Evolutionary conservation across 2,329 filamentous ascomycete genomes (phyloP).

Genomic region (Fusarium praegraminearum): DNA sequence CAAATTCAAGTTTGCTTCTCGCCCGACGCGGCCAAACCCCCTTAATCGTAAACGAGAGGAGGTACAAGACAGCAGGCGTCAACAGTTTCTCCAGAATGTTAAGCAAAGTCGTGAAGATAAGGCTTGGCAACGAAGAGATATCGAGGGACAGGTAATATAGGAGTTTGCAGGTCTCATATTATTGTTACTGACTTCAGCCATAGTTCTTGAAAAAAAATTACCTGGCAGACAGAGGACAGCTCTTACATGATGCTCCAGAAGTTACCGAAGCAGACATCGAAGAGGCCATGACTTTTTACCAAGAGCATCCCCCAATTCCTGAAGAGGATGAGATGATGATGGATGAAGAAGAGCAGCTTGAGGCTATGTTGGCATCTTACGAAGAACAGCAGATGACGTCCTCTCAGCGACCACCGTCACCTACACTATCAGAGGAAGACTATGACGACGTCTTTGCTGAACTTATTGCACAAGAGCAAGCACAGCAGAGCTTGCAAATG

Average conservation of each 20-base stretch:
- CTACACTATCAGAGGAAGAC: constrained; percentile 65
- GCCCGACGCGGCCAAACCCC: constrained; percentile 72
- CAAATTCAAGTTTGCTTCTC: constrained; percentile 65
- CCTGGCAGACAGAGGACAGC: constrained; percentile 50
- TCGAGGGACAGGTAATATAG: constrained; percentile 64
- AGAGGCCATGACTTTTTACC: constrained; percentile 58
- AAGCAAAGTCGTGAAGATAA: constrained; percentile 70
- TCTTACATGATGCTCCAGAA: constrained; percentile 53
- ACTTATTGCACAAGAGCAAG: constrained; percentile 51
- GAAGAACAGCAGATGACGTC: constrained; percentile 48
- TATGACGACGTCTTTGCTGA: constrained; percentile 71
- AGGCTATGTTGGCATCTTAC: constrained; percentile 66
- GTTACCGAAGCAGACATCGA: constrained; percentile 65
- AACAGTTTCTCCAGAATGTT: constrained; percentile 76
- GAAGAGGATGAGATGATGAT: constrained; percentile 64
- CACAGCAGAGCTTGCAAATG: constrained; percentile 20
- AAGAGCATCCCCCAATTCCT: constrained; percentile 40
- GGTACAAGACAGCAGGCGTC: constrained; percentile 71
- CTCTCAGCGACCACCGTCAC: constrained; percentile 50
- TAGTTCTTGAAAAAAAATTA: constrained; percentile 55
- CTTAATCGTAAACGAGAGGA: constrained; percentile 71
- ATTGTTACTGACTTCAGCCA: constrained; percentile 10
- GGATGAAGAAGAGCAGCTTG: constrained; percentile 69
- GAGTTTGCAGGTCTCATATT: background rate
- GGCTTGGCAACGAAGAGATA: constrained; percentile 70